Percentiles rank a stretch among this genome's conserved stretches.
Conservation (phyloP, 257 asterid genomes). For the Solanum lycopersicoides region DNA sequence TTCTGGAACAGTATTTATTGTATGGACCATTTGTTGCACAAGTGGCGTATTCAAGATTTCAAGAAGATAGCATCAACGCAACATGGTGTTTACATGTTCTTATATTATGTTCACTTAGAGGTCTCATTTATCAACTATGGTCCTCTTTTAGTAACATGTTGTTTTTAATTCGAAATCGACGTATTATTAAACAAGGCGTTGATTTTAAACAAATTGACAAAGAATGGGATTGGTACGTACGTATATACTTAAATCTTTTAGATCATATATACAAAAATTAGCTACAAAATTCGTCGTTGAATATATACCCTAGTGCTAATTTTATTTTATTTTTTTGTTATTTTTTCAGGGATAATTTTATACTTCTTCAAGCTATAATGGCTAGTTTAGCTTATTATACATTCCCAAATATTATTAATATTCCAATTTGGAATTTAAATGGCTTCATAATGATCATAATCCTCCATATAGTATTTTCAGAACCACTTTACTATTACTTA, state of each 20-base stretch:
- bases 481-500: slow-evolving; percentile 61
- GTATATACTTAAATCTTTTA: neutral
- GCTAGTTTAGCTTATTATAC: slow-evolving; percentile 31
- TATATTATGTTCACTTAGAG: slow-evolving; percentile 41
- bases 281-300: neutral
- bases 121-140: slow-evolving; percentile 39
- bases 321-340: neutral
- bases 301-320: neutral
- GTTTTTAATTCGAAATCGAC: slow-evolving; percentile 57
- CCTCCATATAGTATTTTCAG: slow-evolving; percentile 58
- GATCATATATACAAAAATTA: no score
- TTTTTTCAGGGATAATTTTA: slow-evolving; percentile 70
- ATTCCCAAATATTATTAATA: slow-evolving; percentile 22
- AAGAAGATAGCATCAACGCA: slow-evolving; percentile 21
- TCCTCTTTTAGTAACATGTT: slow-evolving; percentile 58
- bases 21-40: slow-evolving; percentile 60
- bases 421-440: slow-evolving; percentile 43
- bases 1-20: slow-evolving; percentile 32
- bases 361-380: slow-evolving; percentile 59
- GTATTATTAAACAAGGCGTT: slow-evolving; percentile 53
- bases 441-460: slow-evolving; percentile 36
- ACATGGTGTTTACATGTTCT: slow-evolving; percentile 55
- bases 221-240: slow-evolving; percentile 70
- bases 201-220: slow-evolving; percentile 75
- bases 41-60: slow-evolving; percentile 34